These are phyloP conservation scores for Simmondsia chinensis DNA, from an alignment of 148 eudicot species.

Conservation along the genomic window DNA sequence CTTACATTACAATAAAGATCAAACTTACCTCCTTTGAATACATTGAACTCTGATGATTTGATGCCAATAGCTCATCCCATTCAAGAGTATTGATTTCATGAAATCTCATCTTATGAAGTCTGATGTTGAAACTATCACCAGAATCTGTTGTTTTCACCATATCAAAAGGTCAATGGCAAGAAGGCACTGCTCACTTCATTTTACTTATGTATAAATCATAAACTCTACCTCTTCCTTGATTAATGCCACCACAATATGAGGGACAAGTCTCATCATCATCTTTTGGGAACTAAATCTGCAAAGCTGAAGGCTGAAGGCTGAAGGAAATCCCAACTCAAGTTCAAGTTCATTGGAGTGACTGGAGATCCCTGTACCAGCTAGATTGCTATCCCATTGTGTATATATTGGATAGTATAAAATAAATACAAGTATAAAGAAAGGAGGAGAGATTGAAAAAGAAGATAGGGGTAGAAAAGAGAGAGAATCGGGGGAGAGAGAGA, in stretches of 20 bases:
- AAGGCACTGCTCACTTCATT: too few species aligned
- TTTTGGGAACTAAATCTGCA: conserved; percentile 44
- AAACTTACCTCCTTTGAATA: conserved; percentile 38
- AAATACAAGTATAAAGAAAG: too few species aligned
- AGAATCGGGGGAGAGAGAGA: too few species aligned
- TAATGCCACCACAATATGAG: too few species aligned
- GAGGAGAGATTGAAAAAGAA: too few species aligned
- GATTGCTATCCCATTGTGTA: too few species aligned
- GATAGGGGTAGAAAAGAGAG: too few species aligned
- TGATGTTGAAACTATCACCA: conserved; percentile 30
- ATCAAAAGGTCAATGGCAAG: conserved; percentile 4
- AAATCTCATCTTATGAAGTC: conserved; percentile 56
- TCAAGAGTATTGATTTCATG: conserved; percentile 91
- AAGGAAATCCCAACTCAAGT: conserved; percentile 43
- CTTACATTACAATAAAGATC: neutral
- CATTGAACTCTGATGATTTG: conserved; percentile 39
- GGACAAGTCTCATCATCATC: conserved; percentile 34
- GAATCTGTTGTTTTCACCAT: conserved; percentile 21
- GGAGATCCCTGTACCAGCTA: conserved; percentile 68
- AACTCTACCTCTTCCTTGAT: conserved; percentile 30
- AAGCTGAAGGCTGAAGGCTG: conserved; percentile 49
- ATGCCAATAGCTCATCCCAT: conserved; percentile 91
- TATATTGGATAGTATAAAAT: too few species aligned
- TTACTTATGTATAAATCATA: neutral
- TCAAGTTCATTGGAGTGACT: conserved; percentile 36